phyloP scores from a whole-genome alignment of 495 filamentous ascomycete genomes.

The Trichoderma virens region DNA sequence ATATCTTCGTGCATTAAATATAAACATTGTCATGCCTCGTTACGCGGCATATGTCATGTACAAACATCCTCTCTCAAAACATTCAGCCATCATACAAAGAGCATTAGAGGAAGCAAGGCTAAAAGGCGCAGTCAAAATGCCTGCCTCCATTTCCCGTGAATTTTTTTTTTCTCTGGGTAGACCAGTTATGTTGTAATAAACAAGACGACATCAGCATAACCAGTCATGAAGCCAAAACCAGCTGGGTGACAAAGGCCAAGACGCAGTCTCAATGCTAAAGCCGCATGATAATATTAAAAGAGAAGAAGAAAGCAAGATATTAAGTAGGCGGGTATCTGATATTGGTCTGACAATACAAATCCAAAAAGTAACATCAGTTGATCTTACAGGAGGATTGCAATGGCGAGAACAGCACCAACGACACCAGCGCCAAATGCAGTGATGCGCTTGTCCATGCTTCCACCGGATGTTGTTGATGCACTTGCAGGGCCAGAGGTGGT shows the following conservation, averaged over 20 bases:
- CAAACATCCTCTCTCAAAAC: background rate
- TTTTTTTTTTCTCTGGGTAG: background rate
- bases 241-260: background rate
- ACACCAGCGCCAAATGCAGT: background rate
- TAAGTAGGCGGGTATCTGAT: background rate
- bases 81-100: background rate
- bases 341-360: background rate
- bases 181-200: background rate
- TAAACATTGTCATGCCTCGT: background rate
- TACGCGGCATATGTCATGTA: background rate
- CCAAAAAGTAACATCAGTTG: background rate
- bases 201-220: background rate
- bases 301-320: background rate
- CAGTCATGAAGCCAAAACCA: background rate
- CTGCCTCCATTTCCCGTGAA: background rate
- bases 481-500: background rate
- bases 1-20: constrained; percentile 4
- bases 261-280: background rate
- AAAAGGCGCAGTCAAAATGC: background rate
- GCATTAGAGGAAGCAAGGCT: background rate
- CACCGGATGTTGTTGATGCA: background rate
- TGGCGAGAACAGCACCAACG: background rate
- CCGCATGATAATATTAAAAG: background rate
- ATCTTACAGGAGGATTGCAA: background rate
- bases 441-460: background rate